phyloP scores from a whole-genome alignment of 2,329 filamentous ascomycete species.

The Berkeleyomyces basicola region DNA sequence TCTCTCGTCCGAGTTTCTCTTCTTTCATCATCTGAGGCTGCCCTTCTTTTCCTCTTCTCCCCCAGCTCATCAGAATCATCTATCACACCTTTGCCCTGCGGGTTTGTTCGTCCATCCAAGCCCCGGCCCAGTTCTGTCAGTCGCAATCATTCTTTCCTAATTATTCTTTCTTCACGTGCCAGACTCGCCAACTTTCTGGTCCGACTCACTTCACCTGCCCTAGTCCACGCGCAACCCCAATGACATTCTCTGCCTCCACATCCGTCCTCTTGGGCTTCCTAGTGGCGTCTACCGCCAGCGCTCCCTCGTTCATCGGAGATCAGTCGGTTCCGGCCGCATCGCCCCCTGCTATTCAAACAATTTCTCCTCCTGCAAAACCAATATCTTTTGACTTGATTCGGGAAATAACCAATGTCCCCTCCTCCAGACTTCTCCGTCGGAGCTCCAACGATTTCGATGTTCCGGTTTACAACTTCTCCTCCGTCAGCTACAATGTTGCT shows the following conservation, averaged over 20 bases:
- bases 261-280: slow-evolving; percentile 5
- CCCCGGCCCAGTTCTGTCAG: not conserved
- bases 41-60: not conserved
- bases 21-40: not conserved
- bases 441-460: slow-evolving; percentile 12
- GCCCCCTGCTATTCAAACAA: not conserved
- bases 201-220: not conserved
- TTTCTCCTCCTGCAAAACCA: not conserved
- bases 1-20: not conserved
- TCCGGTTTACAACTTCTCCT: slow-evolving; percentile 14
- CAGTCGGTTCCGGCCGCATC: slow-evolving; percentile 1
- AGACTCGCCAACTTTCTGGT: not conserved
- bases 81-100: not conserved
- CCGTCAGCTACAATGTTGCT: slow-evolving; percentile 25
- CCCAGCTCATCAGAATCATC: not conserved
- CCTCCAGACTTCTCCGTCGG: slow-evolving; percentile 2
- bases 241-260: slow-evolving; percentile 1
- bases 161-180: not conserved
- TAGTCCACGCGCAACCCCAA: not conserved
- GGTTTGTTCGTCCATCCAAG: not conserved
- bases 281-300: not conserved
- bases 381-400: slow-evolving; percentile 8
- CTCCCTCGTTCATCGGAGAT: not conserved
- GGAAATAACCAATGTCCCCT: slow-evolving; percentile 2
- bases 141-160: not conserved